A percentile compares a stretch with the other conserved stretches of the same genome.
Evolutionary conservation across 495 filamentous ascomycete genomes (phyloP).

Genomic region (Penicillium chermesinum): DNA sequence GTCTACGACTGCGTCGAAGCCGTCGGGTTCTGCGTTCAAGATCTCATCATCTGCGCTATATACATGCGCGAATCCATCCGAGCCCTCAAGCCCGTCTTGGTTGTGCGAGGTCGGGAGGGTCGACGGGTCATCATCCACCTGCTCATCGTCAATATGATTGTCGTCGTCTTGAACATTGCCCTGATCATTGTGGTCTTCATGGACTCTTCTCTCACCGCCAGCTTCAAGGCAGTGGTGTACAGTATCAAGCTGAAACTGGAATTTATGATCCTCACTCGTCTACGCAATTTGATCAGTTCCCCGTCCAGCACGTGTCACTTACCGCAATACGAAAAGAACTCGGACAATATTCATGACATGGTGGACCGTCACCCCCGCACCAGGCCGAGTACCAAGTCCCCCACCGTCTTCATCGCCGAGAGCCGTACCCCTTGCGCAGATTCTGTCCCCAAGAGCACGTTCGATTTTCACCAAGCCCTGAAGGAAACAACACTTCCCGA

Average conservation of each 20-base stretch:
- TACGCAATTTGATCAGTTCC: slow-evolving; percentile 3
- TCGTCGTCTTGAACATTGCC: slow-evolving; percentile 45
- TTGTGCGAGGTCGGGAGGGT: slow-evolving; percentile 26
- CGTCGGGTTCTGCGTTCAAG: slow-evolving; percentile 51
- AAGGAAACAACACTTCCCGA: slow-evolving; percentile 13
- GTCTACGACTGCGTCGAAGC: slow-evolving; percentile 53
- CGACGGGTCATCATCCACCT: slow-evolving; percentile 43
- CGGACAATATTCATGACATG: slow-evolving; percentile 14
- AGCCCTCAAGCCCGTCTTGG: slow-evolving; percentile 15
- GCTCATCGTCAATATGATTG: slow-evolving; percentile 46
- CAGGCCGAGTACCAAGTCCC: background rate
- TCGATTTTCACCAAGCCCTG: slow-evolving; percentile 18
- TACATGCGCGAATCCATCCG: slow-evolving; percentile 49
- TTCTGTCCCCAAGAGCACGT: slow-evolving; percentile 7
- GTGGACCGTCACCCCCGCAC: background rate
- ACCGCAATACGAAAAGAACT: background rate
- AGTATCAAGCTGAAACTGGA: slow-evolving; percentile 59
- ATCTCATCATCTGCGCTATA: slow-evolving; percentile 49
- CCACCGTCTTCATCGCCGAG: background rate
- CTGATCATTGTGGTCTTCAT: slow-evolving; percentile 48
- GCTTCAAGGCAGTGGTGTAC: slow-evolving; percentile 50
- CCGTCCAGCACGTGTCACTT: background rate
- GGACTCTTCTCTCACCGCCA: slow-evolving; percentile 40
- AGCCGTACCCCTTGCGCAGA: background rate
- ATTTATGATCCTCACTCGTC: slow-evolving; percentile 43